Base-by-base conservation (phyloP, 345 rosid genomes). In the Raphanus raphanistrum region DNA sequence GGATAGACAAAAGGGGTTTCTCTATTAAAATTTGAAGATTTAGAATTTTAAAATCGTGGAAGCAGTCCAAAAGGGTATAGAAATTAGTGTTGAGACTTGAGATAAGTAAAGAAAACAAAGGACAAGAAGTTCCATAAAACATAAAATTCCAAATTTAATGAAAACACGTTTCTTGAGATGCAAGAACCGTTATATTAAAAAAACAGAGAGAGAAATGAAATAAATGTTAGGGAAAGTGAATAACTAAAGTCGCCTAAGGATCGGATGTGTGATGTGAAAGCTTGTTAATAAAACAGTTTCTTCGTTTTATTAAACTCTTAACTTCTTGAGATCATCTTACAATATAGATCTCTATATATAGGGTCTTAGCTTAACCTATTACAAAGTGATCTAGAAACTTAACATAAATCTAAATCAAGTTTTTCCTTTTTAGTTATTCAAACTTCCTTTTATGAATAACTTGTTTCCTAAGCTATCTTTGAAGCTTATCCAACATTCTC, bases 121-220 rank as follows among this genome's bases (percentile, higher is more conserved):
- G 71, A 65, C 71, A 65, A 54, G 71, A 74, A 74, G 45, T 66
- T 66, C 11, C 60, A 66, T 62, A 33, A 69, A 62, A 27, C 74
- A 62, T 35, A 62, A 69, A n/a, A 70, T 3, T 62, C 55, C 75
- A 76, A 61, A 9, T 68, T 15, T 68, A 45, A 68, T 60, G 12
- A 60, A 68, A 59, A 61, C 54, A 21, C 0, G 21, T 76, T 69
- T 69, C 80, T 55, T 69, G 57, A 33, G 35, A 1, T 70, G 43
- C 65, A 76, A 70, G 80, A 67, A 70, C 55, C 69, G 63, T 33
- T 54, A 77, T 66, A 54, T 0, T 28, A 28, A 3, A 2, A 15
- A 52, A 52, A 38, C 12, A 27, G 66, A 66, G 66, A 41, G 72
- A 66, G 41, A 3, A 27, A 36, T 61, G 63, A 76, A 45, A 25